Evolutionary conservation across 2,329 filamentous ascomycete species (phyloP), one percentile per base, ranked within the genome.

Genomic region (Biscogniauxia marginata): DNA sequence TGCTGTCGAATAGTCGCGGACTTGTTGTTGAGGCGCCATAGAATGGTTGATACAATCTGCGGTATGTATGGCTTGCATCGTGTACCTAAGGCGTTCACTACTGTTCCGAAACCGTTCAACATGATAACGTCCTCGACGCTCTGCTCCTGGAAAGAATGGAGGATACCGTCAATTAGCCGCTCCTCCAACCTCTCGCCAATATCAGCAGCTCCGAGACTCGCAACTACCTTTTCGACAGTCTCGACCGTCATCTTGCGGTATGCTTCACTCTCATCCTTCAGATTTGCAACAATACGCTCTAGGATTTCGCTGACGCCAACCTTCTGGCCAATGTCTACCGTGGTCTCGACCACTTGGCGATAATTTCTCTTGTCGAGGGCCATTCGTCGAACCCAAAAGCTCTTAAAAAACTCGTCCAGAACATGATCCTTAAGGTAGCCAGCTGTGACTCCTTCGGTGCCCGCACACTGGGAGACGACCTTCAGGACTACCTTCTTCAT

Each of bases 401-500:
- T 93, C 79, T 97, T 97, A 80, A 99, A 99, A 71, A 99, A 99
- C 59, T 98, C 95, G 63, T 91, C 87, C 43, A 99, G 80, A 7
- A 99, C 93, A 60, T 96, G 89, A 70, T 98, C 93, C 74, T 97
- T 98, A 44, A 99, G 82, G 69, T 98, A 99, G 43, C 87, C 89
- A 34, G 93, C 90, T 30, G 95, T 98, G 23, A 99, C 95, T 76
- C 95, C 95, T 69, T 96, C 90, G 2, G 93, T 98, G 65, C 89
- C 89, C 7, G 95, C 91, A 70, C 95, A 98, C 70, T 99, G 95
- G 18, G 93, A 97, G 16, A 99, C 87, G 23, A 99, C 95, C 75
- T 98, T 98, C 56, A 99, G 79, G 7, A 99, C 95, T 1, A 99
- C 95, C 78, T 99, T 99, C 78, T 98, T 99, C 95, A 99, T 99